Percentiles rank a stretch among this genome's conserved stretches.
phyloP scores from a whole-genome alignment of 257 asterid genomes.

The Solanum peruvianum region DNA sequence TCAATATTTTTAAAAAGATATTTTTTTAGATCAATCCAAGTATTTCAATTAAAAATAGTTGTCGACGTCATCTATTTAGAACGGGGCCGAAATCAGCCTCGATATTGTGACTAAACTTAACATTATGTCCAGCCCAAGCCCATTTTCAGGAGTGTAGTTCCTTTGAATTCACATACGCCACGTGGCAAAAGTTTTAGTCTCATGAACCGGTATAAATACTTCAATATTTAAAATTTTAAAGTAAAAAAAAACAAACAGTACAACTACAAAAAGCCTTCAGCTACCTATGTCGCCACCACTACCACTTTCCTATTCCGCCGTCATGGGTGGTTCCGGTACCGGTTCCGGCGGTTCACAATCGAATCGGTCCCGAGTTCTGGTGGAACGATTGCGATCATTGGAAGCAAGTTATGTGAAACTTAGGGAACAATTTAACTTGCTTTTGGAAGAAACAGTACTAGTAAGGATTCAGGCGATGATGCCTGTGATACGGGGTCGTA shows the following conservation, averaged over 20 bases:
- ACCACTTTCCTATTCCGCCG: constrained; percentile 1
- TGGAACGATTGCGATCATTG: constrained; percentile 27
- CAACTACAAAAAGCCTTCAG: neutral
- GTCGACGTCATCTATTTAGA: neutral
- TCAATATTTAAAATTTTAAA: neutral
- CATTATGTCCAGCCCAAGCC: neutral
- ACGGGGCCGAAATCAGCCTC: neutral
- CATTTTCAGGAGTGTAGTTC: neutral
- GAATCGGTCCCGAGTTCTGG: neutral
- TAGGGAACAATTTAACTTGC: constrained; percentile 22
- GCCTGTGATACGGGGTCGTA: neutral
- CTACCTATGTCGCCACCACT: neutral
- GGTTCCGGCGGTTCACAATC: neutral
- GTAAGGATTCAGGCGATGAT: neutral
- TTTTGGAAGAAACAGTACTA: constrained; percentile 16
- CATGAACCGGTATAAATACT: neutral
- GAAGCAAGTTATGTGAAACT: constrained; percentile 45
- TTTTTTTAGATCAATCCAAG: too few species aligned
- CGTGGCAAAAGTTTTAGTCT: neutral
- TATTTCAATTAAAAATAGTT: too few species aligned
- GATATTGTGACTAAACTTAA: neutral
- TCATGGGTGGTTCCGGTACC: constrained; percentile 24
- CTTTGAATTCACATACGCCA: neutral
- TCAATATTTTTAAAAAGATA: too few species aligned
- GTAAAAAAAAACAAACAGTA: neutral